Evolutionary conservation across 495 filamentous ascomycete genomes (phyloP).

Genomic region (Xylaria castorea): DNA sequence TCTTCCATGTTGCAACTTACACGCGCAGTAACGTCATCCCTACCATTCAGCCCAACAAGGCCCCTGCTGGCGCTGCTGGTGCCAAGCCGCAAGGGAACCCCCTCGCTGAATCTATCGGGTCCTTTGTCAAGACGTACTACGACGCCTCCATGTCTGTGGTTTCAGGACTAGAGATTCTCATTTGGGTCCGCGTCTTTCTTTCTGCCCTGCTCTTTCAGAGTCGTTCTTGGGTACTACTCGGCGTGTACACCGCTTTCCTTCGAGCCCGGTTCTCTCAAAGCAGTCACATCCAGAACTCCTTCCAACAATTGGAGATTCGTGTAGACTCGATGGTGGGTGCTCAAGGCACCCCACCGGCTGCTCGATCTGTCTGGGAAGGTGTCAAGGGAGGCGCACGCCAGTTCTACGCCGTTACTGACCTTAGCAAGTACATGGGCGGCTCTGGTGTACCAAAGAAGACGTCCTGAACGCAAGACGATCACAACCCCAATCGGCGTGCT

Average conservation of each 20-base stretch:
- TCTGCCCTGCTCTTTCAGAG: conserved; percentile 84
- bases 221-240: conserved; percentile 86
- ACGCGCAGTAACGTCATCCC: conserved; percentile 74
- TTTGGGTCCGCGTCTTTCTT: conserved; percentile 82
- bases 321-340: conserved; percentile 82
- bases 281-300: conserved; percentile 83
- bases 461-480: conserved; percentile 38
- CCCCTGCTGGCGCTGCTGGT: conserved; percentile 57
- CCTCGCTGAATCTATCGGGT: conserved; percentile 79
- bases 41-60: conserved; percentile 59
- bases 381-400: conserved; percentile 76
- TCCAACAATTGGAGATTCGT: conserved; percentile 73
- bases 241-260: conserved; percentile 89
- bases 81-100: conserved; percentile 70
- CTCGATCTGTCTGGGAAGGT: conserved; percentile 79
- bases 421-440: conserved; percentile 69
- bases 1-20: conserved; percentile 96
- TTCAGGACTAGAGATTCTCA: conserved; percentile 73
- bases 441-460: conserved; percentile 61
- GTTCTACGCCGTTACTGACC: conserved; percentile 79
- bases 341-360: conserved; percentile 85
- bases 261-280: conserved; percentile 90
- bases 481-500: conserved; percentile 20
- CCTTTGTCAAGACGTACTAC: conserved; percentile 97
- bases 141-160: conserved; percentile 87